A percentile compares a stretch with the other conserved stretches of the same genome.
Conservation (phyloP, 148 eudicot genomes). For the Dianthus caryophyllus region DNA sequence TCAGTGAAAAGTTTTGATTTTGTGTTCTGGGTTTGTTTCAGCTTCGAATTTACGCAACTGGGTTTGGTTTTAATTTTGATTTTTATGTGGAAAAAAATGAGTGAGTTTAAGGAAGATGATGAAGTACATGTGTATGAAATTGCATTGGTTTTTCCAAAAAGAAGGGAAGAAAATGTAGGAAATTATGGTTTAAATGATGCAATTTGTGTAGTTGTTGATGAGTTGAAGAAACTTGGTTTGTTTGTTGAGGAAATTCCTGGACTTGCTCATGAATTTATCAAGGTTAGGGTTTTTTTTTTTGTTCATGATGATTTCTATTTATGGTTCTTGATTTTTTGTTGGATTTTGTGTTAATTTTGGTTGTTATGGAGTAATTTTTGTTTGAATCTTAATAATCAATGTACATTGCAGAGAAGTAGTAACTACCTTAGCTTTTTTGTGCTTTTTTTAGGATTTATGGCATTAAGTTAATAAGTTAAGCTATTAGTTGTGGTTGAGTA, state of each 20-base stretch:
- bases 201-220: constrained; percentile 55
- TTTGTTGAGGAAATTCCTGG: constrained; percentile 67
- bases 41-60: constrained; percentile 1
- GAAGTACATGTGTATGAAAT: constrained; percentile 51
- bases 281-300: constrained; percentile 42
- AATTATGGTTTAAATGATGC: constrained; percentile 40
- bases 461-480: neutral
- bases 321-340: neutral
- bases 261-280: constrained; percentile 69
- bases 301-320: neutral
- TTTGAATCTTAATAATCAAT: neutral
- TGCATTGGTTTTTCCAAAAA: constrained; percentile 64
- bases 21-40: constrained; percentile 13
- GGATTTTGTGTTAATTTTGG: neutral
- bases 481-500: neutral
- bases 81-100: constrained; percentile 33
- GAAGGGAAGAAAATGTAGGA: constrained; percentile 22
- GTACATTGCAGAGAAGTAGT: neutral
- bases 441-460: neutral
- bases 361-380: neutral
- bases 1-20: constrained; percentile 17
- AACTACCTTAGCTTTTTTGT: neutral
- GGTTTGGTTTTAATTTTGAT: constrained; percentile 1
- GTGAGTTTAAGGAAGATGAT: constrained; percentile 32
- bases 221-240: constrained; percentile 55